Conservation (phyloP, 495 filamentous ascomycete genomes). For the Lepidopterella palustris region DNA sequence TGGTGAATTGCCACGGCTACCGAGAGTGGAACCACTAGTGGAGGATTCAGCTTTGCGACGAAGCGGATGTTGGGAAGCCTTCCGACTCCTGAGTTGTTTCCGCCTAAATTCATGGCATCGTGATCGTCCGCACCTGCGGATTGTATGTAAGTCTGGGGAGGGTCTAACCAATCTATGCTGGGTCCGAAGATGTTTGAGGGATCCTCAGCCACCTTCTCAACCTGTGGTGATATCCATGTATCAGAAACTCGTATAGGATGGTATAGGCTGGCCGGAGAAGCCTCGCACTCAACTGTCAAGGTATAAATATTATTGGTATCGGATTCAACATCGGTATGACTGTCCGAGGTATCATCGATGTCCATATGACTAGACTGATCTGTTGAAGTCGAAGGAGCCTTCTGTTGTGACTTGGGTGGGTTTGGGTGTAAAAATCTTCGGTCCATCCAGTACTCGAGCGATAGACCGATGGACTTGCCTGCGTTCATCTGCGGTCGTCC, state of each 20-base stretch:
- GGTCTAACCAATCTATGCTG: constrained; percentile 60
- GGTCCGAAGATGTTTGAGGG: constrained; percentile 16
- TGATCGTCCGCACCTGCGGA: constrained; percentile 18
- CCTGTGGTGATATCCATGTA: constrained; percentile 56
- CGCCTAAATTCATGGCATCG: constrained; percentile 38
- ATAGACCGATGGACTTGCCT: constrained; percentile 62
- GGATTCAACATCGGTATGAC: constrained; percentile 19
- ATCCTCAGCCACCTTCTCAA: constrained; percentile 44
- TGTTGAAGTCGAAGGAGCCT: constrained; percentile 4
- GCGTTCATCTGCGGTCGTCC: constrained; percentile 77
- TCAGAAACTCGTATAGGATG: constrained; percentile 57
- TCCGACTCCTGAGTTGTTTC: constrained; percentile 28
- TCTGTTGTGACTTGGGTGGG: constrained; percentile 19
- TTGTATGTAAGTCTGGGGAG: constrained; percentile 43
- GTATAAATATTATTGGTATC: constrained; percentile 47
- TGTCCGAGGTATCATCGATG: constrained; percentile 12
- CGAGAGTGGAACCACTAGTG: constrained; percentile 63
- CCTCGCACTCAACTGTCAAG: constrained; percentile 58
- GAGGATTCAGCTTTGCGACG: constrained; percentile 75
- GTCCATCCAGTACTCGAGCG: constrained; percentile 81
- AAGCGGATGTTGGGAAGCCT: constrained; percentile 73
- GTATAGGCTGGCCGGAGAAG: constrained; percentile 46
- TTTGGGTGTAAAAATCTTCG: constrained; percentile 42
- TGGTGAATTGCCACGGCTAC: constrained; percentile 62
- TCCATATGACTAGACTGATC: constrained; percentile 26